Evolutionary conservation across 371 early-diverging fungal species (phyloP), one percentile per base, ranked within the genome.

Genomic region (Saksenaea vasiformis): DNA sequence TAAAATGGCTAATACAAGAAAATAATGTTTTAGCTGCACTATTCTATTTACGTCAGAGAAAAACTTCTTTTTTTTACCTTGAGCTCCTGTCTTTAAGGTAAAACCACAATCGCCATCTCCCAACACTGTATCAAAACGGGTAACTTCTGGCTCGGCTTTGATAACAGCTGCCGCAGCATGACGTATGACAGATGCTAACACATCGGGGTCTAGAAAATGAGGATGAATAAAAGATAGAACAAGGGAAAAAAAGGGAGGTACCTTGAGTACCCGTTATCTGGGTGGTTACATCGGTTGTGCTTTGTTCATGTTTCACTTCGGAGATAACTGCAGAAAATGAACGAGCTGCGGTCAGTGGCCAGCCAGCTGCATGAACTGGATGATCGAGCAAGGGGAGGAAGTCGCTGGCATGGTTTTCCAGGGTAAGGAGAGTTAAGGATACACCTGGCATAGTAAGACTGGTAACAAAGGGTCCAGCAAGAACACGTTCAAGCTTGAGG

Each of bases 41-140:
- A 26, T 28, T 36, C 14, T 34, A n/a, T 65, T 31, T 11, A 27
- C 22, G 14, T 13, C 10, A 1, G n/a, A n/a, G n/a, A n/a, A 14
- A 11, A 54, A 37, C 31, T 22, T n/a, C n/a, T n/a, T n/a, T n/a
- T n/a, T n/a, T n/a, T 74, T 71, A 80, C 81, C 79, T 51, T 66
- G 73, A 19, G 87, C 91, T 9, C 90, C 93, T 5, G 85, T 76
- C 31, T 85, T 78, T 44, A 94, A 68, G 0, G 92, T 90, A 13
- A 80, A 74, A 7, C 94, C 94, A 65, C 94, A 94, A 65, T 93
- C 94, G 15, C 94, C 94, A 67, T 94, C 94, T 15, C 94, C 94
- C 57, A 85, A 78, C 41, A 91, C 63, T 39, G 87, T 85, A 64
- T 94, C 94, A 51, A 82, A 85, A 15, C 69, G 68, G 5, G 92